phyloP scores from a whole-genome alignment of 2,329 filamentous ascomycete species.

The Fusarium avenaceum region DNA sequence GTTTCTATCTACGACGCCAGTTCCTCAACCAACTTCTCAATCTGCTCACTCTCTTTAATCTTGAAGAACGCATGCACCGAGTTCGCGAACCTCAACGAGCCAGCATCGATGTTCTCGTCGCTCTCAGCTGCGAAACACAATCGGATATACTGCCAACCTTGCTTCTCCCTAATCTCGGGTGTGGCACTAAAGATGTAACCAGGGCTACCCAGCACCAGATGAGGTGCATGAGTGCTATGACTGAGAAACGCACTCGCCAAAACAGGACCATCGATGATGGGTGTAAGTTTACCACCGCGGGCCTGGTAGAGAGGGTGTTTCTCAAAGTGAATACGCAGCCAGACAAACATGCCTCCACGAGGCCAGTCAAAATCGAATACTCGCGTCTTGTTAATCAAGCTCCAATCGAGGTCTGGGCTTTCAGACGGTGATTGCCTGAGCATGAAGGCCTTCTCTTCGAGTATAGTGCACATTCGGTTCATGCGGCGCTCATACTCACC shows the following conservation, averaged over 20 bases:
- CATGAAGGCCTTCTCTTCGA: constrained; percentile 76
- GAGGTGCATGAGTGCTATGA: constrained; percentile 76
- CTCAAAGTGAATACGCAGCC: constrained; percentile 80
- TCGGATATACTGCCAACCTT: constrained; percentile 79
- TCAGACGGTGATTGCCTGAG: constrained; percentile 72
- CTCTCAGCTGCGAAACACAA: constrained; percentile 88
- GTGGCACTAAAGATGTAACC: constrained; percentile 81
- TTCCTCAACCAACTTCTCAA: constrained; percentile 72
- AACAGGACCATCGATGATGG: constrained; percentile 65
- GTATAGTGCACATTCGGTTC: constrained; percentile 79
- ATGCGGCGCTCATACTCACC: constrained; percentile 89
- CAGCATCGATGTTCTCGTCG: constrained; percentile 75
- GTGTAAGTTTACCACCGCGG: constrained; percentile 46
- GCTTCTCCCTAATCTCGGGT: constrained; percentile 66
- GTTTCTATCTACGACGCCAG: constrained; percentile 42
- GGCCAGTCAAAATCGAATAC: constrained; percentile 85
- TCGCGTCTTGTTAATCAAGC: constrained; percentile 78
- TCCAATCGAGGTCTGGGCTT: constrained; percentile 73
- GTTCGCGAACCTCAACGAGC: constrained; percentile 74
- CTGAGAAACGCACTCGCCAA: constrained; percentile 78
- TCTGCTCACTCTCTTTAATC: constrained; percentile 74
- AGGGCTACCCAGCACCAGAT: constrained; percentile 77
- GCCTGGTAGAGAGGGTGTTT: constrained; percentile 76
- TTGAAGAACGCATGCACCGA: constrained; percentile 83
- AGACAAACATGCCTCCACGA: constrained; percentile 92